Conservation (phyloP, 2,329 filamentous ascomycete species). For the Zelopaecilomyces penicillatus region DNA sequence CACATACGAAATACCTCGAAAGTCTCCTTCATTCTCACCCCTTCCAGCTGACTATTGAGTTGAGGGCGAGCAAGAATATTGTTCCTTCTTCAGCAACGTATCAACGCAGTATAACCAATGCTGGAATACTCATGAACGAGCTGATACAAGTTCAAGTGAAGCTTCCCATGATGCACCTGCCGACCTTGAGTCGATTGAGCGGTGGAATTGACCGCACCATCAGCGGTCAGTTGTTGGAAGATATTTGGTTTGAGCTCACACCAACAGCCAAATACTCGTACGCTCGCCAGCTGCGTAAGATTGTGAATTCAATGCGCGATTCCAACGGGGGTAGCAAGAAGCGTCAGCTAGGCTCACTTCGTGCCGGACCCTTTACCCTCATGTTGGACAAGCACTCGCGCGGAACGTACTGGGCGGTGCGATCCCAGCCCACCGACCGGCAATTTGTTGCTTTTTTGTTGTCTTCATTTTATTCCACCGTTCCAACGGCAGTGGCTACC, state of each 20-base stretch:
- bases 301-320: slow-evolving; percentile 17
- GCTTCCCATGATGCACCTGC: slow-evolving; percentile 12
- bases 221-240: slow-evolving; percentile 20
- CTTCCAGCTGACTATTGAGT: slow-evolving; percentile 10
- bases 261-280: slow-evolving; percentile 15
- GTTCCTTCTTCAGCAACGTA: slow-evolving; percentile 1
- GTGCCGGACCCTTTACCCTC: slow-evolving; percentile 13
- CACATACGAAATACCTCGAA: slow-evolving; percentile 9
- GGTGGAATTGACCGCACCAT: slow-evolving; percentile 5
- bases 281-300: slow-evolving; percentile 18
- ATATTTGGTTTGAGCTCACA: slow-evolving; percentile 18
- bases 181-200: background rate
- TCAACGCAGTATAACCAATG: slow-evolving; percentile 4
- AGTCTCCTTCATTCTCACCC: slow-evolving; percentile 9
- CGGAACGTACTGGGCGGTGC: slow-evolving; percentile 22
- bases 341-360: slow-evolving; percentile 13
- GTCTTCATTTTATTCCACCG: slow-evolving; percentile 17
- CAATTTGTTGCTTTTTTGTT: slow-evolving; percentile 19
- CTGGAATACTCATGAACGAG: slow-evolving; percentile 11
- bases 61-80: background rate
- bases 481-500: slow-evolving; percentile 15
- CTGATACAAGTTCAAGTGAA: slow-evolving; percentile 1
- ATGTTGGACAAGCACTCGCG: slow-evolving; percentile 19
- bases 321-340: background rate
- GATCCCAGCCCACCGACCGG: slow-evolving; percentile 7